Conservation (phyloP, 352 stramenopile genomes). For the Phytophthora ramorum region DNA sequence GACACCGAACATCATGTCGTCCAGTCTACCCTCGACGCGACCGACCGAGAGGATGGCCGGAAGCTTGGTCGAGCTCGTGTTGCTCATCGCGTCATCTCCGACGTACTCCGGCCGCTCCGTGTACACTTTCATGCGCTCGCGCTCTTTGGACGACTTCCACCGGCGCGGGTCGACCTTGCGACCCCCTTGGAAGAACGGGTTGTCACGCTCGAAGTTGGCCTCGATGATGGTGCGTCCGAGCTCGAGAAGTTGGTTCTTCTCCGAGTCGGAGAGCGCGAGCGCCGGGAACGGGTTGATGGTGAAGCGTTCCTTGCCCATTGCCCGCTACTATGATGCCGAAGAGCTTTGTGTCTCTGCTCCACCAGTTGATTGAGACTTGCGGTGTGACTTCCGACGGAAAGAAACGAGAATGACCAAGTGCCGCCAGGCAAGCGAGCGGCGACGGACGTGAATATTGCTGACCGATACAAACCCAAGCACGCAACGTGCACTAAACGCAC, state of each 20-base stretch:
- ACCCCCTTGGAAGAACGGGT: slow-evolving; percentile 36
- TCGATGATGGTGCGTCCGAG: slow-evolving; percentile 44
- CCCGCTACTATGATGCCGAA: not conserved
- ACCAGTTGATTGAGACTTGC: slow-evolving; percentile 6
- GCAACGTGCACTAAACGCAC: slow-evolving; percentile 27
- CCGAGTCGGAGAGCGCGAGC: slow-evolving; percentile 37
- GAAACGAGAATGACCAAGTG: slow-evolving; percentile 30
- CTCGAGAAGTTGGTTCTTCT: slow-evolving; percentile 48
- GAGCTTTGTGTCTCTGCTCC: not conserved
- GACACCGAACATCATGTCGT: slow-evolving; percentile 54
- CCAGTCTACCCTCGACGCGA: slow-evolving; percentile 35
- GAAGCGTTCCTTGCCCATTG: slow-evolving; percentile 46
- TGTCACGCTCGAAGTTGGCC: slow-evolving; percentile 42
- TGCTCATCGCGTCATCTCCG: slow-evolving; percentile 30
- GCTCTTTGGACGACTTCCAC: slow-evolving; percentile 51
- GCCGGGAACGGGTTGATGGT: slow-evolving; percentile 49
- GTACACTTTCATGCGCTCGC: slow-evolving; percentile 40
- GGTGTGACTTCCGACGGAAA: slow-evolving; percentile 10
- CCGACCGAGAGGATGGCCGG: slow-evolving; percentile 43
- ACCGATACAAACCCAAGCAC: slow-evolving; percentile 24
- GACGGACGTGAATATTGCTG: slow-evolving; percentile 12
- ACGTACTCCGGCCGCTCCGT: slow-evolving; percentile 42
- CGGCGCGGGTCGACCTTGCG: slow-evolving; percentile 34
- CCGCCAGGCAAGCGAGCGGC: slow-evolving; percentile 1
- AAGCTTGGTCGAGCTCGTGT: slow-evolving; percentile 32